phyloP scores from a whole-genome alignment of 1,284 basidiomycete species.

The Puccinia brachypodii region DNA sequence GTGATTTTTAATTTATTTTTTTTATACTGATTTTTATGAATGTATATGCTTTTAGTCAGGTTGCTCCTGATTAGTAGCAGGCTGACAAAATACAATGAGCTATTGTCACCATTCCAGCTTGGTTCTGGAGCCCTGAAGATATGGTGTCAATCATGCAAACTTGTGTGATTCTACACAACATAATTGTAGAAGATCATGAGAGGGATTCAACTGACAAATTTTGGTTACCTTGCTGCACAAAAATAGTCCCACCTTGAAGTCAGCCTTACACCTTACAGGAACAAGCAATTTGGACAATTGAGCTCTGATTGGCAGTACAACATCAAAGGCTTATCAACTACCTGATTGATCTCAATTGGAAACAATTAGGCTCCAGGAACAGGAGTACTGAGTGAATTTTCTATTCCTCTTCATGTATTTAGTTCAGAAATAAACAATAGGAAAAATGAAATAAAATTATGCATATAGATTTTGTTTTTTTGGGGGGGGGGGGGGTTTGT shows the following conservation, averaged over 20 bases:
- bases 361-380: background rate
- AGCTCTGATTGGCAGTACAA: background rate
- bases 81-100: background rate
- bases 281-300: background rate
- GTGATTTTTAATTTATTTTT: too few relatives aligned
- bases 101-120: background rate
- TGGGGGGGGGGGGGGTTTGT: too few relatives aligned
- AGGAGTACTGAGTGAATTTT: background rate
- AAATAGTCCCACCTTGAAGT: background rate
- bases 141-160: background rate
- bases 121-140: background rate
- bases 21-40: too few relatives aligned
- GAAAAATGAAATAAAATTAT: too few relatives aligned
- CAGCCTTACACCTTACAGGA: background rate
- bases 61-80: too few relatives aligned
- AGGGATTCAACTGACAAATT: background rate
- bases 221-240: background rate
- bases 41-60: too few relatives aligned
- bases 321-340: background rate
- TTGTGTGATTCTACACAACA: slow-evolving; percentile 7
- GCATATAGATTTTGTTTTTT: background rate
- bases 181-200: slow-evolving; percentile 19
- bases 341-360: background rate
- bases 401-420: too few relatives aligned
- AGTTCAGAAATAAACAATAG: too few relatives aligned